Conservation (phyloP, 805 yeast species). For the Ogataea ganodermae region DNA sequence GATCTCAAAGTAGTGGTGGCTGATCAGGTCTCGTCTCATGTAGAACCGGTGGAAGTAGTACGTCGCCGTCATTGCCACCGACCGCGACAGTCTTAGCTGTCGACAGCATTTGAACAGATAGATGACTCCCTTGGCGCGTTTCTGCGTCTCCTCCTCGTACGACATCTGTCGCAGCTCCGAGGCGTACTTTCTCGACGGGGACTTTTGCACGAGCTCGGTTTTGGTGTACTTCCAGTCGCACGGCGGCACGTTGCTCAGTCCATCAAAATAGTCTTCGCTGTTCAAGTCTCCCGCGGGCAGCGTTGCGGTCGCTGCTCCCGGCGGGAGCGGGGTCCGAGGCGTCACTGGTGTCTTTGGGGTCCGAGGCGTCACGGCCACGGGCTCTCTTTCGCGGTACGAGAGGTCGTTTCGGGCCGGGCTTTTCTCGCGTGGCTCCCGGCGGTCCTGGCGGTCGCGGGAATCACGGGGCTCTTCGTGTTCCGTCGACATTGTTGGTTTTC, state of each 20-base stretch:
- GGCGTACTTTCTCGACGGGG: slow-evolving; percentile 39
- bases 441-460: no score
- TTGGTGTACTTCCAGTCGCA: slow-evolving; percentile 32
- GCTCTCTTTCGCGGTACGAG: neutral
- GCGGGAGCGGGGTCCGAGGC: slow-evolving; percentile 11
- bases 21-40: slow-evolving; percentile 44
- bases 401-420: slow-evolving; percentile 9
- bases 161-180: slow-evolving; percentile 30
- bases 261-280: slow-evolving; percentile 32
- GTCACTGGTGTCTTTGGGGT: slow-evolving; percentile 18
- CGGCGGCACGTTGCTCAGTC: slow-evolving; percentile 27
- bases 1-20: slow-evolving; percentile 49
- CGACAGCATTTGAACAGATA: slow-evolving; percentile 47
- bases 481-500: neutral
- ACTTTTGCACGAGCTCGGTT: slow-evolving; percentile 25
- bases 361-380: slow-evolving; percentile 10
- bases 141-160: slow-evolving; percentile 41
- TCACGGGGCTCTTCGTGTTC: slow-evolving; percentile 1
- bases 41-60: slow-evolving; percentile 54
- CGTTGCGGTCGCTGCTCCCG: neutral
- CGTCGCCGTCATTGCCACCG: slow-evolving; percentile 50
- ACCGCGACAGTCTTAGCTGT: slow-evolving; percentile 47
- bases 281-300: neutral
- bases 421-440: slow-evolving; percentile 6
- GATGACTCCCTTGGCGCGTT: slow-evolving; percentile 49